phyloP scores from a whole-genome alignment of 306 rosid species.

The Potentilla sterilis region DNA sequence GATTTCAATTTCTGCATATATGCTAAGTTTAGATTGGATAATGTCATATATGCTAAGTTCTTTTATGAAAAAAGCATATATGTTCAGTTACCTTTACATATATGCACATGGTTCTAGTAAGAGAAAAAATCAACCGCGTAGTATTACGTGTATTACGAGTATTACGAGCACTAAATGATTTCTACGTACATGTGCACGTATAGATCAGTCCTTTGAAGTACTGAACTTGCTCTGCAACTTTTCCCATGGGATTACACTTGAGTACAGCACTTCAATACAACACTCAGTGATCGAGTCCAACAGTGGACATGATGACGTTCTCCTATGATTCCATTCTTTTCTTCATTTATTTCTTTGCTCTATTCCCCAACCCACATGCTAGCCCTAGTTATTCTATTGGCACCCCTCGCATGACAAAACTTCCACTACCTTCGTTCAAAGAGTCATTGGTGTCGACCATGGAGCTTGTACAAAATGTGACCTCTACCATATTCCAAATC shows the following conservation, averaged over 20 bases:
- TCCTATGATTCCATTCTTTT: not conserved
- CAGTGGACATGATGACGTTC: not conserved
- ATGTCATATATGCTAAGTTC: too few species aligned
- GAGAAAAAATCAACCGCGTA: too few species aligned
- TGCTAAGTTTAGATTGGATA: too few species aligned
- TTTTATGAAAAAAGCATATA: too few species aligned
- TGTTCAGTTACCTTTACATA: too few species aligned
- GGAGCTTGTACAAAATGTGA: conserved; percentile 6
- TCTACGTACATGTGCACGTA: too few species aligned
- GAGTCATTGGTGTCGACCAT: conserved; percentile 10
- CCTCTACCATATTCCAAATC: not conserved
- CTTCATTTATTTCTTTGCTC: not conserved
- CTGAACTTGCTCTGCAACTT: not conserved
- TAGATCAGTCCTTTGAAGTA: not conserved
- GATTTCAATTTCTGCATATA: too few species aligned
- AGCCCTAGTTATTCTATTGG: not conserved
- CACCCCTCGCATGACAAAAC: not conserved
- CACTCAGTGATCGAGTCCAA: not conserved
- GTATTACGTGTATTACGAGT: too few species aligned
- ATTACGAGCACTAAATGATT: too few species aligned
- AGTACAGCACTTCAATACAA: not conserved
- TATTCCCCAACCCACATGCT: not conserved
- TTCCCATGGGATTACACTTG: not conserved
- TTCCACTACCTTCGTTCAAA: not conserved
- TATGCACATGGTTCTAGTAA: too few species aligned